Conservation (phyloP, 805 yeast species). For the Sugiyamaella smithiae region DNA sequence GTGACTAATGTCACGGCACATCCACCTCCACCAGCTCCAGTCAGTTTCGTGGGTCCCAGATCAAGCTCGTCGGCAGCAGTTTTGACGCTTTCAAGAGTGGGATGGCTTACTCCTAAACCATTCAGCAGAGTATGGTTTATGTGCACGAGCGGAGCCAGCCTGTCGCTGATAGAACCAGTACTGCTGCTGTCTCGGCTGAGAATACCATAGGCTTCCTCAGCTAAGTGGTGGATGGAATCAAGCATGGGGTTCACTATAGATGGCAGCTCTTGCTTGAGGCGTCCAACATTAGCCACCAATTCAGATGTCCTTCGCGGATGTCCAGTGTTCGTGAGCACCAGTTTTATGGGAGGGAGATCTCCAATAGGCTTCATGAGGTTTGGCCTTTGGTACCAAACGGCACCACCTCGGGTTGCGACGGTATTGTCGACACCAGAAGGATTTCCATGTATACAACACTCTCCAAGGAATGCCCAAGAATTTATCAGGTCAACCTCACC, state of each 20-base stretch:
- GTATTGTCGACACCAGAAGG: constrained; percentile 97
- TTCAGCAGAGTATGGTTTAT: constrained; percentile 86
- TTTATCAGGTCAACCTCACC: constrained; percentile 52
- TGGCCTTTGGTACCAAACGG: constrained; percentile 78
- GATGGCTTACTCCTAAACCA: constrained; percentile 89
- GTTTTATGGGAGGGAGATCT: constrained; percentile 67
- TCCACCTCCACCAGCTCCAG: constrained; percentile 99
- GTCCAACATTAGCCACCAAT: constrained; percentile 73
- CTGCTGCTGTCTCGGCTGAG: constrained; percentile 38
- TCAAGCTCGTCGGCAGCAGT: constrained; percentile 57
- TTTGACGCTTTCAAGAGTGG: constrained; percentile 76
- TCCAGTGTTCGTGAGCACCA: constrained; percentile 78
- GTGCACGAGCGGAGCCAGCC: constrained; percentile 60
- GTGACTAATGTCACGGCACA: constrained; percentile 84
- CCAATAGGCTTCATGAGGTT: constrained; percentile 61
- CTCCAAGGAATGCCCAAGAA: constrained; percentile 88
- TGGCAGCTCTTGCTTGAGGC: constrained; percentile 52
- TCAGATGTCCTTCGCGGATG: constrained; percentile 87
- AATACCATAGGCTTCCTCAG: constrained; percentile 66
- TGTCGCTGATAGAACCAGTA: constrained; percentile 31
- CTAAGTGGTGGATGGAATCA: constrained; percentile 71
- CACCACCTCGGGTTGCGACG: constrained; percentile 94
- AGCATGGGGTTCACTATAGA: constrained; percentile 55
- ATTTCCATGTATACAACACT: constrained; percentile 91
- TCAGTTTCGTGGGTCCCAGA: constrained; percentile 86